Conservation (phyloP, 352 stramenopile species). For the Globisporangium carolinianum region DNA sequence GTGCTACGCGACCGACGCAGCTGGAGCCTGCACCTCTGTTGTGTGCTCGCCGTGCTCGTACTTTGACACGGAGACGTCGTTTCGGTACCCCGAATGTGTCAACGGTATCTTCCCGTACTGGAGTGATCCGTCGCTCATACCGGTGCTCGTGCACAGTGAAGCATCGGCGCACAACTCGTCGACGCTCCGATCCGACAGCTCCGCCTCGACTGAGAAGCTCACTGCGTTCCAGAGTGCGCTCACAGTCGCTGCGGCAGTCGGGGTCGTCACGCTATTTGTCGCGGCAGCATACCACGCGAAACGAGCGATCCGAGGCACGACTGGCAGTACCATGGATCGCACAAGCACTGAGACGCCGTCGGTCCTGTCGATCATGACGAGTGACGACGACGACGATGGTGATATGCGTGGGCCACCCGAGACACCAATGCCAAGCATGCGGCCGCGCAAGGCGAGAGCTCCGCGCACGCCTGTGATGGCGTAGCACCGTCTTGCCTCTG, state of each 20-base stretch:
- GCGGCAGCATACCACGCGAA: not conserved
- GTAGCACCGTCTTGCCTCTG: not conserved
- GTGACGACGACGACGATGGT: not conserved
- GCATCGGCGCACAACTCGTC: not conserved
- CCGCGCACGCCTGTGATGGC: not conserved
- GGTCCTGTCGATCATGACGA: constrained; percentile 1
- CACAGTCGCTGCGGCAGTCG: constrained; percentile 1
- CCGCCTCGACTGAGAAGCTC: not conserved
- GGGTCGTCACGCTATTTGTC: constrained; percentile 2
- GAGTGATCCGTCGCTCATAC: not conserved
- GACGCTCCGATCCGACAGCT: not conserved
- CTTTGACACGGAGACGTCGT: constrained; percentile 9
- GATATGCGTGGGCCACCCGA: not conserved
- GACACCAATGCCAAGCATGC: not conserved
- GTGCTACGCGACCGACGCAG: constrained; percentile 3
- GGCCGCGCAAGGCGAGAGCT: constrained; percentile 5
- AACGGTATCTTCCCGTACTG: constrained; percentile 8
- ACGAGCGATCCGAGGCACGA: not conserved
- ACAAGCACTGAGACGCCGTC: not conserved
- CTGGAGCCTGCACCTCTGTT: constrained; percentile 1
- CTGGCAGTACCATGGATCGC: not conserved
- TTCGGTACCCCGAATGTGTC: constrained; percentile 9
- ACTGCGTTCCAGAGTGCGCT: not conserved
- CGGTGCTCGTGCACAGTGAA: not conserved
- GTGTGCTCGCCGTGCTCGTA: constrained; percentile 11